Percentiles rank a stretch among this genome's conserved stretches.
phyloP scores from a whole-genome alignment of 768 basidiomycete species.

The Paxillus involutus region DNA sequence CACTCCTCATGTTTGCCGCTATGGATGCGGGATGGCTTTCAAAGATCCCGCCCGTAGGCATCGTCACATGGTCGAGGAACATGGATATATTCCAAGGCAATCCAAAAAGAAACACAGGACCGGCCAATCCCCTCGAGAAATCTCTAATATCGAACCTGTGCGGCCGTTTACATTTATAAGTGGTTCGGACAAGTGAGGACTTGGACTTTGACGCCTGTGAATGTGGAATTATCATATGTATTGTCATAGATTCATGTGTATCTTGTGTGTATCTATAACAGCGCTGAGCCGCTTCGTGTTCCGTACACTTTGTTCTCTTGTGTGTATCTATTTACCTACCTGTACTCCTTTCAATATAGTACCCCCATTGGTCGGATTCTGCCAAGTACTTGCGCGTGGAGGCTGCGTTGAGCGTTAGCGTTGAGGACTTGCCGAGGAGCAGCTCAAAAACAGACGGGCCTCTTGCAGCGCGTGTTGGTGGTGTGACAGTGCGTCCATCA shows the following conservation, averaged over 20 bases:
- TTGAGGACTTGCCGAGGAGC: not conserved
- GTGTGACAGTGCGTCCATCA: conserved; percentile 7
- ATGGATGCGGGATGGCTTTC: conserved; percentile 51
- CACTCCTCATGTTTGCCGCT: conserved; percentile 53
- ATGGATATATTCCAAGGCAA: conserved; percentile 49
- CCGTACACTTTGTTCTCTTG: conserved; percentile 12
- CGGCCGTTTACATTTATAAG: conserved; percentile 33
- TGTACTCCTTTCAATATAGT: conserved; percentile 10
- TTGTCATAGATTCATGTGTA: conserved; percentile 21
- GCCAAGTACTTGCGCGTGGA: not conserved
- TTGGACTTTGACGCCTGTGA: not conserved
- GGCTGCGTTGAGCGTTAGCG: not conserved
- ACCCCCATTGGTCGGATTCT: conserved; percentile 14
- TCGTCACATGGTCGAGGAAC: conserved; percentile 53
- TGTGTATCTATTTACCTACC: conserved; percentile 9
- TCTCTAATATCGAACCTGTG: conserved; percentile 23
- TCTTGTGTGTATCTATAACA: conserved; percentile 1
- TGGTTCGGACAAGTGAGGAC: conserved; percentile 25
- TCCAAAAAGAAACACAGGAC: conserved; percentile 45
- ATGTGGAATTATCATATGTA: conserved; percentile 22
- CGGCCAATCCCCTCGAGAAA: conserved; percentile 29
- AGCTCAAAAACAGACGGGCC: not conserved
- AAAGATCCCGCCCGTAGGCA: conserved; percentile 67
- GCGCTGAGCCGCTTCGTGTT: not conserved
- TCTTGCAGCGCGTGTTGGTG: not conserved